A percentile compares a stretch with the other conserved stretches of the same genome.
These are phyloP conservation scores for Nidularia sp. DNA, from an alignment of 768 basidiomycete genomes.

Conservation along the genomic window DNA sequence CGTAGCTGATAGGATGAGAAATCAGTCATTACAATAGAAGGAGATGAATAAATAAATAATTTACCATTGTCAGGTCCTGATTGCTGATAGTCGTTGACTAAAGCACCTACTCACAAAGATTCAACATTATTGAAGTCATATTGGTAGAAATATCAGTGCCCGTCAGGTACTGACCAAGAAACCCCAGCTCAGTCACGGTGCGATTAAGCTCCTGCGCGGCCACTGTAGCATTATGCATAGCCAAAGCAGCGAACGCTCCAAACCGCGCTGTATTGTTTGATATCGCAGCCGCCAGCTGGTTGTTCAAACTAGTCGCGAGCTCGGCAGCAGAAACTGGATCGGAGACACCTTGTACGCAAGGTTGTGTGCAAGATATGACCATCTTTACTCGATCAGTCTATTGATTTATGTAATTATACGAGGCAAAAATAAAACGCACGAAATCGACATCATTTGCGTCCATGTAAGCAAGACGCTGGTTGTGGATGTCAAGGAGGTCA, in stretches of 20 bases:
- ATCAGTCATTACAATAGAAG: background rate
- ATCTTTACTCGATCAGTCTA: constrained; percentile 15
- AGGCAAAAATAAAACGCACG: constrained; percentile 13
- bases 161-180: constrained; percentile 20
- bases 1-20: constrained; percentile 17
- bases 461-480: constrained; percentile 30
- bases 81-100: constrained; percentile 42
- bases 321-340: constrained; percentile 25
- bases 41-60: background rate
- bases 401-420: background rate
- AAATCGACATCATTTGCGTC: constrained; percentile 32
- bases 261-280: constrained; percentile 35
- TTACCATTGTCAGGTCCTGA: constrained; percentile 32
- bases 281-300: constrained; percentile 29
- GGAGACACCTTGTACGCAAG: constrained; percentile 34
- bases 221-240: constrained; percentile 40
- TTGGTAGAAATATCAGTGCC: too few relatives aligned
- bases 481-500: constrained; percentile 33
- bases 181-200: constrained; percentile 33
- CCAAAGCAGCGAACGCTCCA: constrained; percentile 35
- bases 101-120: constrained; percentile 18
- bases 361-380: constrained; percentile 32
- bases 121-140: background rate
- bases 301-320: constrained; percentile 29
- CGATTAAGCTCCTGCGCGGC: constrained; percentile 36